These are phyloP conservation scores for Boletus subcaerulescens DNA, from an alignment of 768 basidiomycete species.

Conservation along the genomic window DNA sequence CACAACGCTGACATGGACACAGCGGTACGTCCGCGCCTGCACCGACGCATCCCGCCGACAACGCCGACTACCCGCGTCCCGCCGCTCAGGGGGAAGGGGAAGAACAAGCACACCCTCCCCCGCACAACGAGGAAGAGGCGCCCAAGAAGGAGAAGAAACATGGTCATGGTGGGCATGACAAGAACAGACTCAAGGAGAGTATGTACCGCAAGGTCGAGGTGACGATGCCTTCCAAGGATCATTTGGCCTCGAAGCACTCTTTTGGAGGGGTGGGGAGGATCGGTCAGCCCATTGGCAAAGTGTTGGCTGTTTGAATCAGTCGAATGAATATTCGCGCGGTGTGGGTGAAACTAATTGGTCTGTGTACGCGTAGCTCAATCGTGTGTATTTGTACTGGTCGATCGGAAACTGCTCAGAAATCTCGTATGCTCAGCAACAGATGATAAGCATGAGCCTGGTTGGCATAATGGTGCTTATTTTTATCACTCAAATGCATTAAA, in stretches of 20 bases:
- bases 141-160: slow-evolving; percentile 50
- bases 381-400: slow-evolving; percentile 22
- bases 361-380: slow-evolving; percentile 8
- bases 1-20: too few species aligned
- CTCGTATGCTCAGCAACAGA: not conserved
- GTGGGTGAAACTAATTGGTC: not conserved
- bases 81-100: slow-evolving; percentile 38
- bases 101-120: slow-evolving; percentile 29
- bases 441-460: not conserved
- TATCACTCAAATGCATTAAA: slow-evolving; percentile 21
- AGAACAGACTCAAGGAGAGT: slow-evolving; percentile 45
- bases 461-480: slow-evolving; percentile 14
- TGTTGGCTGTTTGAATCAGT: slow-evolving; percentile 30
- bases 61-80: slow-evolving; percentile 53
- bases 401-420: slow-evolving; percentile 2
- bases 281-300: slow-evolving; percentile 54
- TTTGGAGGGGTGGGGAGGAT: slow-evolving; percentile 51
- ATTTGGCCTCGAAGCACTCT: slow-evolving; percentile 28
- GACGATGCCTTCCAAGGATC: slow-evolving; percentile 48
- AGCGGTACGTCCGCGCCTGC: slow-evolving; percentile 1
- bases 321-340: not conserved
- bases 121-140: slow-evolving; percentile 44
- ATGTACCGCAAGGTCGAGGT: slow-evolving; percentile 45
- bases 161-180: slow-evolving; percentile 36
- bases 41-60: slow-evolving; percentile 20